Evolutionary conservation across 2,329 filamentous ascomycete genomes (phyloP).

Genomic region (Cytospora schulzeri): DNA sequence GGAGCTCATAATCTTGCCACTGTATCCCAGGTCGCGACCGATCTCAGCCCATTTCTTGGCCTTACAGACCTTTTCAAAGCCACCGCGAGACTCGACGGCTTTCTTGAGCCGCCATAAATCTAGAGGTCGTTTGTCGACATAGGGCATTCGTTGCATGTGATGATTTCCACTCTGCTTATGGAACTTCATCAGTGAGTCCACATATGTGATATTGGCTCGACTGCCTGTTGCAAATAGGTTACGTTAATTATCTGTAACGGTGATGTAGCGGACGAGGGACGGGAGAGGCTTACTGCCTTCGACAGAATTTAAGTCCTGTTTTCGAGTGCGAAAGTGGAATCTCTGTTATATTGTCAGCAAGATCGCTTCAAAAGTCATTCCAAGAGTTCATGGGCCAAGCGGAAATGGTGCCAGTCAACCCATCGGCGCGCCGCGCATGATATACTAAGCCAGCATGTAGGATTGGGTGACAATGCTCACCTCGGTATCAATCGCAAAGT

Average conservation of each 20-base stretch:
- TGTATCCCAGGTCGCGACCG: conserved; percentile 92
- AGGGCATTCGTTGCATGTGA: conserved; percentile 90
- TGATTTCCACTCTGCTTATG: conserved; percentile 90
- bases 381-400: background rate
- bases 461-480: conserved; percentile 52
- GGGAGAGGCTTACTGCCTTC: conserved; percentile 80
- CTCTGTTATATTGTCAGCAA: conserved; percentile 55
- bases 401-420: background rate
- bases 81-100: conserved; percentile 89
- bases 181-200: conserved; percentile 92
- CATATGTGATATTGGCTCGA: conserved; percentile 91
- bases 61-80: conserved; percentile 96
- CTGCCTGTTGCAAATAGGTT: conserved; percentile 62
- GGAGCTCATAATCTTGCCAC: conserved; percentile 99
- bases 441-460: background rate
- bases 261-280: conserved; percentile 3
- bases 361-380: background rate
- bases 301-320: conserved; percentile 95
- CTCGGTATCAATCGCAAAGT: conserved; percentile 96
- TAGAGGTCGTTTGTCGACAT: conserved; percentile 95
- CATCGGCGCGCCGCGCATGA: background rate
- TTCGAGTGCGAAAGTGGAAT: conserved; percentile 95
- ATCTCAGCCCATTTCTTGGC: conserved; percentile 99
- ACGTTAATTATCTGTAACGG: conserved; percentile 40
- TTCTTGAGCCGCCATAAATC: conserved; percentile 97